Base-by-base conservation (phyloP, 1,139 yeast species). In the Geotrichum cucujoidarum region DNA sequence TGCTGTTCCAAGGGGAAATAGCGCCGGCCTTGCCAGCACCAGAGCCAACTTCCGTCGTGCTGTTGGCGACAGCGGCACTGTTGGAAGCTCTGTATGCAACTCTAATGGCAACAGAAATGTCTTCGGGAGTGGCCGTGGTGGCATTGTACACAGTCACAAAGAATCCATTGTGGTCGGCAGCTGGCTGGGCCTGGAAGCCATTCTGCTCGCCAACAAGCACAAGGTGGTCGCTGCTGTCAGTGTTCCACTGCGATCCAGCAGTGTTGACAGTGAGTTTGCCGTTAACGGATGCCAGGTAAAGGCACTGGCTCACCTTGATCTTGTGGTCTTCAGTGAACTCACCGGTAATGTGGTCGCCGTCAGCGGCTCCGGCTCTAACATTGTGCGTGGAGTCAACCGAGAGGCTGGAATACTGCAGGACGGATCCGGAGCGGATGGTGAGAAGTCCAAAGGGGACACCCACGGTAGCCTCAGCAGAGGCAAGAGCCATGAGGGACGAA, bases 341-440 rank as follows among this genome's bases (percentile, higher is more conserved):
- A 17, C 44, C 42, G 7, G 27, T 17, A n/a, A 46, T n/a, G 10
- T n/a, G 30, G 33, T 27, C 24, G 2, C 34, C 33, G n/a, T 36
- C 25, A 14, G 45, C 6, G 17, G 36, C 18, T 20, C 22, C 41
- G 31, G 40, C 20, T n/a, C 18, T 34, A 21, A 31, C 21, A 30
- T 24, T 24, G 33, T 27, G 33, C 17, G 22, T 22, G 16, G 33
- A 16, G 24, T 41, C 43, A 40, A 40, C 25, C 11, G 42, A 10
- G 7, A 34, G 7, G n/a, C 30, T 30, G 11, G 37, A 14, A 20
- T 34, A 16, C 17, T 46, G 45, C 17, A 46, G 33, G 8, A 17
- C 22, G 20, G 49, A 30, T 24, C 42, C 42, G 14, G 49, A 36
- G 35, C 42, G 45, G 37, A 46, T 46, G 29, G 45, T 21, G 25